Evolutionary conservation across 2,329 filamentous ascomycete species (phyloP).

Genomic region (Fusarium cyanostomum): DNA sequence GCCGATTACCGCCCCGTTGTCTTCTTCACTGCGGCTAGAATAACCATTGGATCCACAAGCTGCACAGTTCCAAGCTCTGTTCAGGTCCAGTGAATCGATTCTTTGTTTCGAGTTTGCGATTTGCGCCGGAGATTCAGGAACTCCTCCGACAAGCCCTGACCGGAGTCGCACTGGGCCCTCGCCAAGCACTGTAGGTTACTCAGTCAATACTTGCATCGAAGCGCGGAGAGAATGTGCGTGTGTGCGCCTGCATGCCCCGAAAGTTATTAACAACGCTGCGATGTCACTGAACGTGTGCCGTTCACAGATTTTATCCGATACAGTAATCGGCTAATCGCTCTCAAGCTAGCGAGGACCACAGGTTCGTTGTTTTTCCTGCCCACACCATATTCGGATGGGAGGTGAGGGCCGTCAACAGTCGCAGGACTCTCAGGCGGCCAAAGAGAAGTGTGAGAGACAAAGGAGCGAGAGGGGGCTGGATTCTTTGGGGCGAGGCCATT

Average conservation of each 20-base stretch:
- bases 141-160: slow-evolving; percentile 26
- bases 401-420: slow-evolving; percentile 35
- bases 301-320: slow-evolving; percentile 7
- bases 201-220: slow-evolving; percentile 26
- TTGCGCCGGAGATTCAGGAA: slow-evolving; percentile 25
- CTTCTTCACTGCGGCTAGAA: neutral
- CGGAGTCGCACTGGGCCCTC: slow-evolving; percentile 30
- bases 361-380: slow-evolving; percentile 14
- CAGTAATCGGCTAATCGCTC: neutral
- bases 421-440: slow-evolving; percentile 31
- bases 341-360: slow-evolving; percentile 32
- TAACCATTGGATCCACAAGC: slow-evolving; percentile 23
- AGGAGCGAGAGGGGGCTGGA: slow-evolving; percentile 34
- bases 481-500: slow-evolving; percentile 27
- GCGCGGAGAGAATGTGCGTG: slow-evolving; percentile 25
- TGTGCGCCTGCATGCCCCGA: slow-evolving; percentile 9
- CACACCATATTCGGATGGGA: slow-evolving; percentile 31
- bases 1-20: slow-evolving; percentile 10
- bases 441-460: slow-evolving; percentile 26
- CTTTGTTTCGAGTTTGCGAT: slow-evolving; percentile 9
- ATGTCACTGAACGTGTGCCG: slow-evolving; percentile 29
- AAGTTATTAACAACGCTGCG: slow-evolving; percentile 31
- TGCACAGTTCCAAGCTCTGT: slow-evolving; percentile 5
- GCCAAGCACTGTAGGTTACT: slow-evolving; percentile 31
- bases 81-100: slow-evolving; percentile 6